phyloP scores from a whole-genome alignment of 106 monocot species.

The Allium cepa region DNA sequence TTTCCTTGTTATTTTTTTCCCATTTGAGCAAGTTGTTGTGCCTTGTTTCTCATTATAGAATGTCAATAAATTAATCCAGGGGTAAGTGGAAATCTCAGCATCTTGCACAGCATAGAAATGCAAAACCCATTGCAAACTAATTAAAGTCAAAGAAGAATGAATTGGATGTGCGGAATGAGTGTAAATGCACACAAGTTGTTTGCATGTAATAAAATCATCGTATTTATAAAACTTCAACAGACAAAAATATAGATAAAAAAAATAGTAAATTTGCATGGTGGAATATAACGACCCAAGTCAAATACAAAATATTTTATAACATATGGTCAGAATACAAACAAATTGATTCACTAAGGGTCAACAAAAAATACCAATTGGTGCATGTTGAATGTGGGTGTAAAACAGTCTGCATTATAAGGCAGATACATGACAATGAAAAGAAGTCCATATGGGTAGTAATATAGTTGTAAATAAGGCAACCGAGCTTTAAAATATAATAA shows the following conservation, averaged over 20 bases:
- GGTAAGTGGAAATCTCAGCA: too few species aligned
- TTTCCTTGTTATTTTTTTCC: too few species aligned
- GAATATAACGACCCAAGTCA: not conserved
- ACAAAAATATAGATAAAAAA: too few species aligned
- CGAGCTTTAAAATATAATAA: too few species aligned
- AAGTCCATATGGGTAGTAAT: not conserved
- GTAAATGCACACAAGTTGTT: not conserved
- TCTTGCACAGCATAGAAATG: not conserved
- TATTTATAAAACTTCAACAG: not conserved
- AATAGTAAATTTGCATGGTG: not conserved
- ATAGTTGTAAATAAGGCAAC: not conserved
- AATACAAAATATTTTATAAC: too few species aligned
- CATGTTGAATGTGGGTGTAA: not conserved
- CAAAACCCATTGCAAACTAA: not conserved
- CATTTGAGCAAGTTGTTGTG: too few species aligned
- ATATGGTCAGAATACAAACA: too few species aligned
- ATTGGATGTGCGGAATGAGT: not conserved
- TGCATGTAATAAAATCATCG: not conserved
- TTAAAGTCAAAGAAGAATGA: not conserved
- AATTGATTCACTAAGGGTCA: not conserved
- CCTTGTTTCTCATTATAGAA: too few species aligned
- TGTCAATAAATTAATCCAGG: too few species aligned
- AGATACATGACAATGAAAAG: not conserved
- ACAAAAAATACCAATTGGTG: not conserved
- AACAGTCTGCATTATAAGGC: slow-evolving; percentile 1